A percentile compares a stretch with the other conserved stretches of the same genome.
Evolutionary conservation across 2,329 filamentous ascomycete genomes (phyloP).

Genomic region (Aspergillus luchuensis): DNA sequence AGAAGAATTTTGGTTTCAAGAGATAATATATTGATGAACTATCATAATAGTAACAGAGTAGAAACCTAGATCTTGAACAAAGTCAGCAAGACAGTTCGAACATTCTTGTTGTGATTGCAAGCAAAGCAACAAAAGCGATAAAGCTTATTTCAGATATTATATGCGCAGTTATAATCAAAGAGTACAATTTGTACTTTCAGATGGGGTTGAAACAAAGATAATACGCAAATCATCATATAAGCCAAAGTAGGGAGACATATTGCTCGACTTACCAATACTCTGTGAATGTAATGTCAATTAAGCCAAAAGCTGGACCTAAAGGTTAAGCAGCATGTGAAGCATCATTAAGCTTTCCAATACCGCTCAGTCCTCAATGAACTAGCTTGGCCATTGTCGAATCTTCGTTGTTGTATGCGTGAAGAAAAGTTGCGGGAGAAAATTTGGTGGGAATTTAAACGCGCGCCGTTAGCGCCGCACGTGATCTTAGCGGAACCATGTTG

Average conservation of each 20-base stretch:
- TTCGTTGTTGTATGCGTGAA: constrained; percentile 1
- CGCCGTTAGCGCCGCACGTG: constrained; percentile 28
- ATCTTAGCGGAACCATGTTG: constrained; percentile 19
- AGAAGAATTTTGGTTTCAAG: neutral
- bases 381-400: neutral
- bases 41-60: neutral
- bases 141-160: constrained; percentile 25
- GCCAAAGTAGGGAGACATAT: neutral
- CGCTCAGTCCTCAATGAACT: neutral
- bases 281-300: neutral
- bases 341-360: neutral
- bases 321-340: neutral
- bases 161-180: constrained; percentile 36
- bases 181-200: constrained; percentile 32
- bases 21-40: neutral
- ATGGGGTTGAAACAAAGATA: constrained; percentile 46
- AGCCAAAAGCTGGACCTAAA: neutral
- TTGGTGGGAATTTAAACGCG: constrained; percentile 22
- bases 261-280: constrained; percentile 14
- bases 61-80: neutral
- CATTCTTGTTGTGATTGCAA: neutral
- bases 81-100: constrained; percentile 2
- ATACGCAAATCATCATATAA: constrained; percentile 38
- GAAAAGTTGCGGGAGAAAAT: constrained; percentile 12
- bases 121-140: neutral